A percentile compares a stretch with the other conserved stretches of the same genome.
These are phyloP conservation scores for Poa annua DNA, from an alignment of 176 grass and related monocot species.

Conservation along the genomic window DNA sequence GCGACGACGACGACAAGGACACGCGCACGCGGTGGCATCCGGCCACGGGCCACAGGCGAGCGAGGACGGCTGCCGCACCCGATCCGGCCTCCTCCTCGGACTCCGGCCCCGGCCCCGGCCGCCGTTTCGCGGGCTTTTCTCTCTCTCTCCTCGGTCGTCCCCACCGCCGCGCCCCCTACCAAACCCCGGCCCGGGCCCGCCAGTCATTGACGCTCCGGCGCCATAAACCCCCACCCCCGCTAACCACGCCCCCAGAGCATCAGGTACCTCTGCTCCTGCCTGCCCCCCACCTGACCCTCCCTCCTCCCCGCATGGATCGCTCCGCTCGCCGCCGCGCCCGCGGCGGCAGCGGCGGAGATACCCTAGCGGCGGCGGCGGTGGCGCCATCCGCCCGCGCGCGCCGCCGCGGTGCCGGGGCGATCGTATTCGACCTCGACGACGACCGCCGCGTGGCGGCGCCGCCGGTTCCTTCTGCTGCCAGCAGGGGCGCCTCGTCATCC, in stretches of 20 bases:
- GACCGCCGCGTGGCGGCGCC: neutral
- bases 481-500: neutral
- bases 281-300: neutral
- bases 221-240: slow-evolving; percentile 32
- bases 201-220: neutral
- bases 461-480: neutral
- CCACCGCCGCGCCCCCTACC: neutral
- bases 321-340: slow-evolving; percentile 35
- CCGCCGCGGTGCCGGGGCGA: neutral
- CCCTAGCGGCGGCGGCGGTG: too few species aligned
- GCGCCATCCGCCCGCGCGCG: neutral
- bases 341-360: slow-evolving; percentile 15
- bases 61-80: slow-evolving; percentile 27
- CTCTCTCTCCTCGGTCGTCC: slow-evolving; percentile 47
- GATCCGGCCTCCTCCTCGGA: slow-evolving; percentile 40
- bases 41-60: neutral
- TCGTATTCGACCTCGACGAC: slow-evolving; percentile 44
- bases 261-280: slow-evolving; percentile 38
- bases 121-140: slow-evolving; percentile 60
- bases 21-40: neutral
- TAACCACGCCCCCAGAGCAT: neutral
- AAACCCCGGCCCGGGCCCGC: slow-evolving; percentile 25
- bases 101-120: slow-evolving; percentile 27
- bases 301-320: slow-evolving; percentile 57
- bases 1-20: neutral